These are phyloP conservation scores for Populus simonii DNA, from an alignment of 345 rosid species.

Conservation along the genomic window DNA sequence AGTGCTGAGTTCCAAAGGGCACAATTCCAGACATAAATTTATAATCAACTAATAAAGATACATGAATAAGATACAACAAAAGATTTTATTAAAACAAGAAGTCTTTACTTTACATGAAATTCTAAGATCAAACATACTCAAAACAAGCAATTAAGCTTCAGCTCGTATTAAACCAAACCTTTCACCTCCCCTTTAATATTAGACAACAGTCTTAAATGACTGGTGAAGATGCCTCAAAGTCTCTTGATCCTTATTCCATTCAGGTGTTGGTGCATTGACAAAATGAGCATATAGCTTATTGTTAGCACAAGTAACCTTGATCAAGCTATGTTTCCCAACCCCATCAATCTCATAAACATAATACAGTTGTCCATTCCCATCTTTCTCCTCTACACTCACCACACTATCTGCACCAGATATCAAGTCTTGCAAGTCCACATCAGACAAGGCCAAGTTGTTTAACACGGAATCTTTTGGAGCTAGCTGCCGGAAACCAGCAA, in stretches of 20 bases:
- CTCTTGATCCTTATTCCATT: conserved; percentile 78
- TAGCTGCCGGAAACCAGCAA: conserved; percentile 71
- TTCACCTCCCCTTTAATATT: background rate
- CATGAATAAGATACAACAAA: background rate
- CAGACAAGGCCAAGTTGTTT: conserved; percentile 76
- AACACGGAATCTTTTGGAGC: conserved; percentile 74
- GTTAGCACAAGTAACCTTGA: conserved; percentile 77
- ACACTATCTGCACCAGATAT: conserved; percentile 69
- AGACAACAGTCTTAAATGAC: conserved; percentile 71
- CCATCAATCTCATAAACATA: conserved; percentile 84
- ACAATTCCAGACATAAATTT: background rate
- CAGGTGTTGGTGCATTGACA: conserved; percentile 75
- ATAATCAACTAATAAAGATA: background rate
- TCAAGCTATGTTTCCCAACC: conserved; percentile 61
- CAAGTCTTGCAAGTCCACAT: conserved; percentile 78
- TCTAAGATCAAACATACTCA: background rate
- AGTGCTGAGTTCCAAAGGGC: background rate
- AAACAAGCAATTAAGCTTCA: conserved; percentile 9
- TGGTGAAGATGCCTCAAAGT: conserved; percentile 75
- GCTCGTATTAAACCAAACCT: background rate
- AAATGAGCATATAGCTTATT: conserved; percentile 92
- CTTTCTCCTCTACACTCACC: conserved; percentile 57
- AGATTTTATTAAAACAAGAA: background rate
- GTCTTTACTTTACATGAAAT: background rate
- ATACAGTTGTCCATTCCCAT: conserved; percentile 67